Evolutionary conservation across 2,329 filamentous ascomycete genomes (phyloP), one percentile per base, ranked within the genome.

Genomic region (Talaromyces islandicus): DNA sequence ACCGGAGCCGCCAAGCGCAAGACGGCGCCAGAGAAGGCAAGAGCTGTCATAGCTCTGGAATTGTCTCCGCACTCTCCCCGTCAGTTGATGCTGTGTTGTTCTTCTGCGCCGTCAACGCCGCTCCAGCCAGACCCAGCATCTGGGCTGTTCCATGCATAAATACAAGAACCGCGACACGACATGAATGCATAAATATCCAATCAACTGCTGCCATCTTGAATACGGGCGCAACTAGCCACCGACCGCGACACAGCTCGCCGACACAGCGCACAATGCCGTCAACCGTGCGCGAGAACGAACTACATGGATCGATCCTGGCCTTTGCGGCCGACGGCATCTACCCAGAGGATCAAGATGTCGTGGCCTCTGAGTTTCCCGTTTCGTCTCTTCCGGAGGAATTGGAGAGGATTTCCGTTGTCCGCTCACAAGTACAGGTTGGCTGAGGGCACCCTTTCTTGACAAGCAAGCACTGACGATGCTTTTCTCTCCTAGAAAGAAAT

Each of bases 231-330:
- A 25, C 48, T 27, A 25, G 12, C 25, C 48, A 52, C 19, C 43
- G 27, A 52, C 48, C 10, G 43, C 43, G 43, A 52, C 4, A 52
- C 11, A n/a, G 25, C 17, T 54, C 46, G 41, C 24, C 46, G n/a
- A 48, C 19, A 25, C 32, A 11, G 50, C 51, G 38, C 54, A 50
- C 43, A 55, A 62, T 62, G 60, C 54, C 60, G 4, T 58, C 58
- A 14, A 35, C 25, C 17, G 56, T 58, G 41, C 14, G 76, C 64
- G 73, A 73, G 64, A 63, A 70, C 29, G 68, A 73, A 55, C 73
- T 88, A 58, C 84, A 83, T 64, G 79, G 83, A 62, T 85, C 85
- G 4, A 76, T 91, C 48, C 83, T 91, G 60, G 78, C 85, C 62
- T 90, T 88, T 67, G 82, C 88, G 58, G 74, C 80, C 53, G 73